Base-by-base conservation (phyloP, 345 rosid genomes). In the Mallotus nudiflorus region DNA sequence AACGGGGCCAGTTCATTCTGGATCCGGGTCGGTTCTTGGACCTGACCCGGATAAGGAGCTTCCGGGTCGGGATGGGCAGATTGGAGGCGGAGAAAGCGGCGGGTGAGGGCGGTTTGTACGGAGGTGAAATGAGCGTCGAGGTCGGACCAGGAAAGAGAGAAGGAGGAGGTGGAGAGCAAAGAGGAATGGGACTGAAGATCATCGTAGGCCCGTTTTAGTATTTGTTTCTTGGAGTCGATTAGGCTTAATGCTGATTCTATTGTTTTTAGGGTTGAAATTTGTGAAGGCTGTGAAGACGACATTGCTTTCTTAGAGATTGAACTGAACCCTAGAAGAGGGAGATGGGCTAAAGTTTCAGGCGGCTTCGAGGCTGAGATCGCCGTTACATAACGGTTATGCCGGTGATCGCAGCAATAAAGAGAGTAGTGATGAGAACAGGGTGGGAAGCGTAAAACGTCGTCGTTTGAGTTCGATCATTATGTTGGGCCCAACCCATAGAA, bases 51-150 rank as follows among this genome's bases (percentile, higher is more conserved):
- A 3, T 42, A 1, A 5, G 9, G 2, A 8, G 14, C 24, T 50
- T 44, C 56, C 81, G 68, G 31, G 75, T 5, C 49, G 3, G 74
- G 37, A 12, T 33, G 35, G 4, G 27, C 56, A n/a, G 88, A 82
- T 33, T 85, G 82, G 70, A 89, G 88, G 71, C 72, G 72, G 35
- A 74, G 81, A 77, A 90, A 77, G 3, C 92, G 87, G 50, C 39
- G 77, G 20, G 72, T 52, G 76, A 85, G 75, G 42, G 80, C 73
- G 68, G 75, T 22, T 54, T 86, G 86, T 27, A 79, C 63, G 54
- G 87, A 66, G 75, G 88, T 46, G 72, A 91, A 88, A 84, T 89
- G 88, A 20, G 90, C 58, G 59, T 89, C 92, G 80, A 93, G 62
- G 59, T 86, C 90, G 57, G 89, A 65, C 96, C 97, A 91, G n/a